Conservation (phyloP, 225 moss, liverwort and hornwort genomes). For the Antitrichia curtipendula region DNA sequence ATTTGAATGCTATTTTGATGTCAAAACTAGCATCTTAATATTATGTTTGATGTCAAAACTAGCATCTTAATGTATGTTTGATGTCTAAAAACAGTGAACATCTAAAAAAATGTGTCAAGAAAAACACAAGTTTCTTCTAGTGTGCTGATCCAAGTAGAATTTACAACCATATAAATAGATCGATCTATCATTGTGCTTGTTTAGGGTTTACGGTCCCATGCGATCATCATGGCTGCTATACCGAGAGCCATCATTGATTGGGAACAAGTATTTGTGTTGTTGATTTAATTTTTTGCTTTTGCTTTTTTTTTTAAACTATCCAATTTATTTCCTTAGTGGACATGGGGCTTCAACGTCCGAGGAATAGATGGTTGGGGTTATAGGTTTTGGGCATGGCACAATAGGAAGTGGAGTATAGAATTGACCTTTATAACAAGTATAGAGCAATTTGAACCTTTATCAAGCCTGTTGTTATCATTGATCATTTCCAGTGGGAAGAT, state of each 20-base stretch:
- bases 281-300: background rate
- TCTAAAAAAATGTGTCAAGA: too few relatives aligned
- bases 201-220: background rate
- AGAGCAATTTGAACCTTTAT: background rate
- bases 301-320: too few relatives aligned
- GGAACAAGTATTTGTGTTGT: constrained; percentile 13
- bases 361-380: background rate
- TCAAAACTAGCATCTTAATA: too few relatives aligned
- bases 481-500: background rate
- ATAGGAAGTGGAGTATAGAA: constrained; percentile 98
- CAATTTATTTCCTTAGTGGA: background rate
- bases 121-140: too few relatives aligned
- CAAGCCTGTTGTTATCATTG: background rate
- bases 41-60: too few relatives aligned
- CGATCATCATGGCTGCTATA: constrained; percentile 12
- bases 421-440: constrained; percentile 87
- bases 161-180: background rate
- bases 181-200: background rate
- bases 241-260: background rate
- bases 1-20: too few relatives aligned
- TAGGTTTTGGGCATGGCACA: constrained; percentile 94
- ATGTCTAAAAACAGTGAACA: too few relatives aligned
- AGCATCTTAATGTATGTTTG: too few relatives aligned
- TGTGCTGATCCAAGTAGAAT: background rate
- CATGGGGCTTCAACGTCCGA: background rate